Base-by-base conservation (phyloP, 306 rosid genomes). In the Leucaena leucocephala region DNA sequence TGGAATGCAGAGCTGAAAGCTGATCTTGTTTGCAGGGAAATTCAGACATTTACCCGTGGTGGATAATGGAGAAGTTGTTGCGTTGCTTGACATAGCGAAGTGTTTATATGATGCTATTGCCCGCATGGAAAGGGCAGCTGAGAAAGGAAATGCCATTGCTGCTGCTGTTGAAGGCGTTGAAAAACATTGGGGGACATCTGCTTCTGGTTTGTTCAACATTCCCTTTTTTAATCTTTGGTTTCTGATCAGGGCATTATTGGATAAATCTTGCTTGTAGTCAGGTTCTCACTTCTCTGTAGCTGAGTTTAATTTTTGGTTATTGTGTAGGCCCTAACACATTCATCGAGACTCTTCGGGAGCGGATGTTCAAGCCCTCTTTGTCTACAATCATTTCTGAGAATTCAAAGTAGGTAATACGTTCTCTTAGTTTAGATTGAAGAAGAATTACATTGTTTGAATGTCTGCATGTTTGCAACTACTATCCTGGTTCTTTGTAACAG, bases 151-250 rank as follows among this genome's bases (percentile, higher is more conserved):
- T 88, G 99, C 99, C 72, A 96, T 96, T 86, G 99, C 96, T 64
- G 99, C 99, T 85, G 99, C 99, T 72, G 98, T 96, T 86, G 99
- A 96, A 86, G 99, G 99, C 49, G 99, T 96, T 79, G 99, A 96
- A 88, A 96, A 93, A 86, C 89, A 88, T 65, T 96, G 99, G 99
- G 97, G 93, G 67, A 34, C 98, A 50, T 76, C 98, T 75, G 78
- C 79, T 82, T 80, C 91, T 78, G 98, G 98, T 96, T 78, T 63
- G 92, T 83, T 38, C 74, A 88, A n/a, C 57, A 45, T 74, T 84
- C 66, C 73, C 22, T 17, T 72, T 78, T 79, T 40, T 17, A 40
- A 77, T 49, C 62, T 75, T 49, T 75, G 76, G 52, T 70, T 64
- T 72, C 55, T 75, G 52, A 16, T 66, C 75, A 12, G 17, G 63